These are phyloP conservation scores for Knufia petricola DNA, from an alignment of 2,329 filamentous ascomycete genomes.

Conservation along the genomic window DNA sequence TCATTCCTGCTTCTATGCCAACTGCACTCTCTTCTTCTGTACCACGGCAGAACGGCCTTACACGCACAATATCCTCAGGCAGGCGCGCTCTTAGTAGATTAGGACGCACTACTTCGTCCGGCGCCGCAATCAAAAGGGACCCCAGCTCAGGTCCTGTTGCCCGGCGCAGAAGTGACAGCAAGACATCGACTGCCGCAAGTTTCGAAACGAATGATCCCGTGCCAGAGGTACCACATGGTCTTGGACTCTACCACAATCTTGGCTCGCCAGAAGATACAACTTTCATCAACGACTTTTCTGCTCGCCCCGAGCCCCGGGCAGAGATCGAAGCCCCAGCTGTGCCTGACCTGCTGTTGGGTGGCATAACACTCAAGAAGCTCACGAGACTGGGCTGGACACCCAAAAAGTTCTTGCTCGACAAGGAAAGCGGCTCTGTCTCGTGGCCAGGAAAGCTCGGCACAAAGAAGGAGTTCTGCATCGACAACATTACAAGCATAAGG, in stretches of 20 bases:
- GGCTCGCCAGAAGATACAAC: neutral
- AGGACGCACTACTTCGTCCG: slow-evolving; percentile 67
- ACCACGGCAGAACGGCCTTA: slow-evolving; percentile 55
- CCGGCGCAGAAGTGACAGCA: slow-evolving; percentile 81
- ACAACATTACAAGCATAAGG: slow-evolving; percentile 87
- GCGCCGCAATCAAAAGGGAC: slow-evolving; percentile 66
- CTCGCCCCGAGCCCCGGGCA: neutral
- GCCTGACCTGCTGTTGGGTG: slow-evolving; percentile 65
- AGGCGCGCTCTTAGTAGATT: slow-evolving; percentile 43
- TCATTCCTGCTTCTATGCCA: slow-evolving; percentile 36
- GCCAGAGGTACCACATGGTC: slow-evolving; percentile 3
- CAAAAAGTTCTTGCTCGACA: slow-evolving; percentile 70
- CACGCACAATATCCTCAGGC: slow-evolving; percentile 74
- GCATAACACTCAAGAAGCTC: slow-evolving; percentile 69
- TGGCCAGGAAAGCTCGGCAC: slow-evolving; percentile 68
- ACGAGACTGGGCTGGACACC: slow-evolving; percentile 69
- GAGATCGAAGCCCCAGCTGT: slow-evolving; percentile 52
- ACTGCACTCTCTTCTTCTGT: slow-evolving; percentile 14
- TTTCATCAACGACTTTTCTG: neutral
- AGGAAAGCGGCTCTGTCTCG: slow-evolving; percentile 72
- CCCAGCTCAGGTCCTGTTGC: slow-evolving; percentile 84
- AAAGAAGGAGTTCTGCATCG: slow-evolving; percentile 81
- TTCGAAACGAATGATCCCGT: slow-evolving; percentile 30
- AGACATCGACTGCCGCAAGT: slow-evolving; percentile 53
- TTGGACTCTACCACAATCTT: neutral